A percentile compares a stretch with the other conserved stretches of the same genome.
phyloP scores from a whole-genome alignment of 2,329 filamentous ascomycete genomes.

The Fusarium transvaalense region DNA sequence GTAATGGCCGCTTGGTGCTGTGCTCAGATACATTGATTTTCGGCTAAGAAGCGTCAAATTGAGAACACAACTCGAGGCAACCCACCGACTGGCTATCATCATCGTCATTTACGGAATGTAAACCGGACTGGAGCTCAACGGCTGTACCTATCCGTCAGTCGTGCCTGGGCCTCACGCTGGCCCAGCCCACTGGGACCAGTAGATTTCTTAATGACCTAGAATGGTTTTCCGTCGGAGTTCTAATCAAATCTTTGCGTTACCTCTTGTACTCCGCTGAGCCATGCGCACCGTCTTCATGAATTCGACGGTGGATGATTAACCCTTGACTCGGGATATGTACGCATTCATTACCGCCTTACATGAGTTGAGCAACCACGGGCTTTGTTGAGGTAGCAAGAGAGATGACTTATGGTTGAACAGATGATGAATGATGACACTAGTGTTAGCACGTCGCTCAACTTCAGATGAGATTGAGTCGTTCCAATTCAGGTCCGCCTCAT shows the following conservation, averaged over 20 bases:
- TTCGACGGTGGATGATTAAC: neutral
- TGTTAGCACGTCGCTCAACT: conserved; percentile 1
- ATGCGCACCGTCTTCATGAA: neutral
- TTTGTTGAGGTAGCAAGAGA: too few relatives aligned
- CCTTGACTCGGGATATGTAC: neutral
- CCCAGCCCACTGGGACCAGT: conserved; percentile 35
- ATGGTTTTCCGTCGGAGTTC: neutral
- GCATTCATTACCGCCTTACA: conserved; percentile 11
- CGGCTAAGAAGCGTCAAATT: neutral
- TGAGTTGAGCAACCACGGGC: conserved; percentile 18
- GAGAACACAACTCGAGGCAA: conserved; percentile 7
- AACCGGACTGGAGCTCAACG: conserved; percentile 3
- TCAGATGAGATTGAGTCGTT: conserved; percentile 20
- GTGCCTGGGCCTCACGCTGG: conserved; percentile 4
- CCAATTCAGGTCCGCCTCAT: conserved; percentile 2
- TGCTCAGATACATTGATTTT: neutral
- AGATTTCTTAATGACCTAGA: neutral
- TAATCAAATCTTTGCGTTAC: conserved; percentile 10
- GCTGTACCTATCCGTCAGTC: conserved; percentile 26
- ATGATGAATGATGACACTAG: neutral
- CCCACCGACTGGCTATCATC: conserved; percentile 18
- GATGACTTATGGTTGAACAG: conserved; percentile 3
- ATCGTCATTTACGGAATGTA: neutral
- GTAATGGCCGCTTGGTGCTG: neutral
- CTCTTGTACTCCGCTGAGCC: neutral